phyloP scores from a whole-genome alignment of 441 rosid genomes.

The Pelargonium citronellum region DNA sequence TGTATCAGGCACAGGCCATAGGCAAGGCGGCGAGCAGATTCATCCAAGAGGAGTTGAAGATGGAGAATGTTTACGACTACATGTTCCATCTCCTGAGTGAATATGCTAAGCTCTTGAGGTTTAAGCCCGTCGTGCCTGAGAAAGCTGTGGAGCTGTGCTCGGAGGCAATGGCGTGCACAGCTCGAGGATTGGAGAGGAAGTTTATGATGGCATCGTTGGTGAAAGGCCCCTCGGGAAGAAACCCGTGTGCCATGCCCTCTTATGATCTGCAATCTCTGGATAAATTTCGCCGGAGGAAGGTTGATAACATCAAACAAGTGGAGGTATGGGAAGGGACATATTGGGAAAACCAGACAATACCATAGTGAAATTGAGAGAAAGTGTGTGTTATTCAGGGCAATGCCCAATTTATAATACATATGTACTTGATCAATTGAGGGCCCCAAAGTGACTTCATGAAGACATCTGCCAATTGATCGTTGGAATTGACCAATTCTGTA shows the following conservation, averaged over 20 bases:
- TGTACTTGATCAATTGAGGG: no score
- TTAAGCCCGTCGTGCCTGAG: conserved; percentile 38
- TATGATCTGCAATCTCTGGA: conserved; percentile 30
- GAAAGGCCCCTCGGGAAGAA: conserved; percentile 31
- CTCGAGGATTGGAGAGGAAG: conserved; percentile 34
- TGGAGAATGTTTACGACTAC: conserved; percentile 64
- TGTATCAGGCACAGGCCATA: conserved; percentile 52
- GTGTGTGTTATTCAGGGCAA: no score
- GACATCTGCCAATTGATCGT: no score
- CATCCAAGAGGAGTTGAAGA: conserved; percentile 54
- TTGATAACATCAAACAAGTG: conserved; percentile 38
- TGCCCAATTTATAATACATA: no score
- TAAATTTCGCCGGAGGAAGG: conserved; percentile 34
- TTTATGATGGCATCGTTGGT: conserved; percentile 55
- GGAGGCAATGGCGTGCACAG: conserved; percentile 49
- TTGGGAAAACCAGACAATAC: neutral
- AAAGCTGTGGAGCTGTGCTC: conserved; percentile 50
- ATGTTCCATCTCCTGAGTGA: conserved; percentile 68
- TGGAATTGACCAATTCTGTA: no score
- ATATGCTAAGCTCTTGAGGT: conserved; percentile 59
- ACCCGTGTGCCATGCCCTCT: conserved; percentile 54
- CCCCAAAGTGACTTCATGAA: no score
- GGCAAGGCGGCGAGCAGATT: conserved; percentile 54
- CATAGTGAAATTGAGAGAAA: no score
- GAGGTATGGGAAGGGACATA: conserved; percentile 49